These are phyloP conservation scores for Akanthomyces muscarius DNA, from an alignment of 2,329 filamentous ascomycete species.

Conservation along the genomic window DNA sequence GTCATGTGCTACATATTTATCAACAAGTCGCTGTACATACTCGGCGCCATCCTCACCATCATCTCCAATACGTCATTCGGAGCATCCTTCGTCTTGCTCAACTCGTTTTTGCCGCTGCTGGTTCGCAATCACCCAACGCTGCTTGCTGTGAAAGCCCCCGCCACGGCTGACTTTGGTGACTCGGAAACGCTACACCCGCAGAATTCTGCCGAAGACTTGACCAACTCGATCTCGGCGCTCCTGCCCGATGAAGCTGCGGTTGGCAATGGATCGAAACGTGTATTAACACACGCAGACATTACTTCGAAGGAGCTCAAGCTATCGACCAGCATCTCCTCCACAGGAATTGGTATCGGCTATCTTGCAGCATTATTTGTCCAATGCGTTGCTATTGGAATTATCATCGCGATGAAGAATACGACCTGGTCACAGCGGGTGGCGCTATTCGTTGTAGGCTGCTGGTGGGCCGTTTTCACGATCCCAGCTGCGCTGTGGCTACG, in stretches of 20 bases:
- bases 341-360: constrained; percentile 92
- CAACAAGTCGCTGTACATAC: constrained; percentile 67
- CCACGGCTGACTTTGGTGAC: constrained; percentile 30
- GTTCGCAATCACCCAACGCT: constrained; percentile 75
- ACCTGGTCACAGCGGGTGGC: constrained; percentile 84
- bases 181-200: constrained; percentile 35
- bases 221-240: constrained; percentile 46
- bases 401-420: constrained; percentile 68
- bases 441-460: constrained; percentile 78
- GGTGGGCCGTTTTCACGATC: constrained; percentile 92
- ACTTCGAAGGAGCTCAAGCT: constrained; percentile 68
- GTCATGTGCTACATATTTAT: constrained; percentile 89
- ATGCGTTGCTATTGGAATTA: constrained; percentile 71
- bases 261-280: constrained; percentile 29
- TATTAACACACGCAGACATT: constrained; percentile 44
- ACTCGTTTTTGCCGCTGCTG: constrained; percentile 88
- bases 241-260: constrained; percentile 34
- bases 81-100: constrained; percentile 89
- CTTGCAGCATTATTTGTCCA: constrained; percentile 82
- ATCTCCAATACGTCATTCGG: constrained; percentile 92
- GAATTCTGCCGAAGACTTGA: constrained; percentile 30
- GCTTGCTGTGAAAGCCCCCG: constrained; percentile 26
- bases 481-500: constrained; percentile 85
- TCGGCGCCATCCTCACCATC: constrained; percentile 81
- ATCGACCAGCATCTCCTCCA: constrained; percentile 86